Evolutionary conservation across 805 yeast species (phyloP), one percentile per base, ranked within the genome.

Genomic region (Kodamaea sagamina): DNA sequence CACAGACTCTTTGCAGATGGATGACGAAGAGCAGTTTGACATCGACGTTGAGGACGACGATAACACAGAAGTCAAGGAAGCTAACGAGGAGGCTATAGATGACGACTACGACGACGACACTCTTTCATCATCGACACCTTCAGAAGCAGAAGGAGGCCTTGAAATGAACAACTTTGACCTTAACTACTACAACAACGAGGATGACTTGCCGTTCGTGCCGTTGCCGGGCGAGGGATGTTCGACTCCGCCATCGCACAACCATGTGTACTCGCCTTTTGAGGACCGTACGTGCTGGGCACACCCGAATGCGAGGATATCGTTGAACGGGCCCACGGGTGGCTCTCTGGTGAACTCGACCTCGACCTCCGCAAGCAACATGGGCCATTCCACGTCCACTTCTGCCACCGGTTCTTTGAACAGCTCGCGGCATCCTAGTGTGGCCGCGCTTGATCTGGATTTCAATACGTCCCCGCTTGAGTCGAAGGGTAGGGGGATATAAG

Each of bases 201-300:
- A 57, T 34, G 61, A 59, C 32, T 41, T 47, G 12, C 64, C 58
- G 5, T 67, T 42, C 46, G 39, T 65, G 17, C 67, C 72, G 2
- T 43, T 54, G 17, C 57, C 61, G 3, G 66, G 63, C 6, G 54
- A 51, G 12, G 68, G 71, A 6, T 50, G 54, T 17, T 54, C 50
- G 31, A 67, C 72, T 6, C 72, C 70, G 16, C 60, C 63, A 3
- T 40, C 52, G 4, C 50, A 52, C 44, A 43, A 32, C 16, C 32
- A 18, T 22, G 29, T 31, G 12, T 42, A 18, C 15, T 8, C 41
- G 11, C 38, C 32, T 27, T 48, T 58, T 27, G 75, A 70, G 28
- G 71, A 65, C 35, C 50, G 72, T 25, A 61, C 68, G 25, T 67
- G 71, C 49, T 70, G 52, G 47, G 74, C 76, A 3, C 76, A 71